Base-by-base conservation (phyloP, 495 filamentous ascomycete genomes). In the Penicillium flavigenum region DNA sequence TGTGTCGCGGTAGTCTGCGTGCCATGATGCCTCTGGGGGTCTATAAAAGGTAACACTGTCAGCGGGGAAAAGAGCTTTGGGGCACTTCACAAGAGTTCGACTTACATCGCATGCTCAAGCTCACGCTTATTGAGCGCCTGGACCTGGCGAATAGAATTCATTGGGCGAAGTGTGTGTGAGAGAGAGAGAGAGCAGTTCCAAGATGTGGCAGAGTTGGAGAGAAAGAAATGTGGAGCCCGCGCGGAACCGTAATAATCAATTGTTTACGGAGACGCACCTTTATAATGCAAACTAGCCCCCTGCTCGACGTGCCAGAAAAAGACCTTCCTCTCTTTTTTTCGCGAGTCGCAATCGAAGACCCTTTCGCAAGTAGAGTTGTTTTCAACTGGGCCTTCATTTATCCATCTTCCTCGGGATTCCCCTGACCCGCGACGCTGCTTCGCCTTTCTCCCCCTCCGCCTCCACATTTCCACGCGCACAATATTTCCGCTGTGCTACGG, bases 1-100 rank as follows among this genome's bases (percentile, higher is more conserved):
- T 12, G 95, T 96, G 78, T 97, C 93, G 71, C 89, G 88, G 73
- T 96, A 98, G 76, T 99, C 94, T 65, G 87, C 85, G 72, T 99
- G 94, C 94, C 94, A 99, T 57, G 95, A 98, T 47, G 89, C 94
- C 72, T 89, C 83, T 34, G 90, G 86, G 16, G 88, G 74, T 51
- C 86, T 90, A 52, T 43, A 60, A 51, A 36, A 61, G 60, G 43
- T 67, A 47, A 68, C 59, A 51, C 53, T 11, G n/a, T 54, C 44
- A 48, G 46, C 14, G 27, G 17, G 20, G 19, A 44, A 51, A 24
- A 51, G 51, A 59, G 39, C 47, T 24, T 5, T 4, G 10, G 8
- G 8, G 24, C 27, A 39, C 24, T 53, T 19, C 24, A 20, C 10
- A 19, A n/a, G 53, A 27, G 34, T 20, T 19, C 10, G 12, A 72